Conservation (phyloP, 2,329 filamentous ascomycete species). For the Lachnum nothofagi region DNA sequence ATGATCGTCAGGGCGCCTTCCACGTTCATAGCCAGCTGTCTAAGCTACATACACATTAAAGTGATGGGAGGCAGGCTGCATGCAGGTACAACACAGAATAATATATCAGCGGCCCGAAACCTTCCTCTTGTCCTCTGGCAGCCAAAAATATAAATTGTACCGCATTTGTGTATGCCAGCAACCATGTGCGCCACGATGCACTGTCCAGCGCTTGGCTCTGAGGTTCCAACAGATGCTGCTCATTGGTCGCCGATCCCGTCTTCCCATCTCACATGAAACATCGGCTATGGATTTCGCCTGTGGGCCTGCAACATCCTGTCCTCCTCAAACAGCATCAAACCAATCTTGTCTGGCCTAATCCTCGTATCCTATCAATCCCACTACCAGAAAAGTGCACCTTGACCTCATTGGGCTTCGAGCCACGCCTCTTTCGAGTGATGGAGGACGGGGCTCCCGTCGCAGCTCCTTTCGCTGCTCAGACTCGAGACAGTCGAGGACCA, state of each 20-base stretch:
- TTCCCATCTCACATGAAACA: background rate
- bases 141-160: background rate
- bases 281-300: background rate
- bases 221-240: background rate
- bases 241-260: background rate
- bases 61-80: background rate
- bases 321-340: conserved; percentile 14
- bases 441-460: background rate
- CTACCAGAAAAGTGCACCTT: background rate
- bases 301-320: background rate
- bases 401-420: background rate
- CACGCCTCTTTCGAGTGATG: background rate
- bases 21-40: conserved; percentile 4
- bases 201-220: background rate
- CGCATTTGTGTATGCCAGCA: background rate
- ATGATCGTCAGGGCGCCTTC: conserved; percentile 14
- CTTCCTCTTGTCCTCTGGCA: background rate
- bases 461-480: background rate
- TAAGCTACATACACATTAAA: conserved; percentile 2
- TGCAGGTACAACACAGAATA: conserved; percentile 6
- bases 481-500: background rate
- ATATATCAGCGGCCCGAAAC: background rate
- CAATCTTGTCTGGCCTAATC: conserved; percentile 8
- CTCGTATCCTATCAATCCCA: background rate
- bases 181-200: background rate